Conservation (phyloP, 2,329 filamentous ascomycete genomes). For the Zarea fungicola region DNA sequence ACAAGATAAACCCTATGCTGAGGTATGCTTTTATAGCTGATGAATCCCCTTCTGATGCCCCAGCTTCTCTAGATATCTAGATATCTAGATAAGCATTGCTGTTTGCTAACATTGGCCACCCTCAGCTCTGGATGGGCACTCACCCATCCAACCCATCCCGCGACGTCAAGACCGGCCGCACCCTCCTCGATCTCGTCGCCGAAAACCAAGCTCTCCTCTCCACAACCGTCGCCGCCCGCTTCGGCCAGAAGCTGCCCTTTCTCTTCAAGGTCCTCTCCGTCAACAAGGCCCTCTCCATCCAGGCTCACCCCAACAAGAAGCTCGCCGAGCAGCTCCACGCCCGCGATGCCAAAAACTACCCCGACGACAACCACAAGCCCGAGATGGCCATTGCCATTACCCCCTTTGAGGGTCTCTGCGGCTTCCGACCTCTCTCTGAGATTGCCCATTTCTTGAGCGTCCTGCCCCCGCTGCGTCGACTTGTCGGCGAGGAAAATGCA, state of each 20-base stretch:
- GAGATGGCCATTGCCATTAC: constrained; percentile 99
- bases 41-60: too few relatives aligned
- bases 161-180: constrained; percentile 76
- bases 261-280: constrained; percentile 97
- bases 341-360: constrained; percentile 87
- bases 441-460: constrained; percentile 75
- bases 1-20: constrained; percentile 86
- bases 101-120: background rate
- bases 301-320: constrained; percentile 94
- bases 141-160: constrained; percentile 94
- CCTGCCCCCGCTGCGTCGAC: constrained; percentile 51
- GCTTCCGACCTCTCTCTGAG: constrained; percentile 83
- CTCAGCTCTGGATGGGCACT: constrained; percentile 96
- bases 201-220: constrained; percentile 83
- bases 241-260: constrained; percentile 81
- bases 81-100: too few relatives aligned
- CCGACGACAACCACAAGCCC: constrained; percentile 98
- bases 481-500: constrained; percentile 63
- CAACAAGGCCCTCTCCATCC: constrained; percentile 91
- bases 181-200: constrained; percentile 79
- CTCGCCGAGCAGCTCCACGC: constrained; percentile 80
- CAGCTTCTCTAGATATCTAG: too few relatives aligned
- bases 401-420: constrained; percentile 91
- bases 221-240: constrained; percentile 64
- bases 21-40: constrained; percentile 50